Base-by-base conservation (phyloP, 257 asterid genomes). In the Galeopsis tetrahit region DNA sequence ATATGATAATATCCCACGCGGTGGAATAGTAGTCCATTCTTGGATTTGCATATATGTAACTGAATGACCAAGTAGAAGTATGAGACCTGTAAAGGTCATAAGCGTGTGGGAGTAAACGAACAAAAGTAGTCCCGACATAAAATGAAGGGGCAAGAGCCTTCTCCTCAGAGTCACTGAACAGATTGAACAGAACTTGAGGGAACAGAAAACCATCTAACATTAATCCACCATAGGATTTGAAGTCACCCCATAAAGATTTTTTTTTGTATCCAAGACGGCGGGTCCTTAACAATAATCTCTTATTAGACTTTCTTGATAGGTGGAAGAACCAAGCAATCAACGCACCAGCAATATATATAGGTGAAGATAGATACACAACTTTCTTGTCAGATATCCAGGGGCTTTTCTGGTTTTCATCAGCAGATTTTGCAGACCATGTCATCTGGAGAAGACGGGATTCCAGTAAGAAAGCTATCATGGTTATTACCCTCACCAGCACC, bases 391-490 rank as follows among this genome's bases (percentile, higher is more conserved):
- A 81, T 52, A 64, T 40, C 94, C 96, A 86, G 49, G 77, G 82
- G 75, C 40, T 70, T 63, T 75, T 81, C 69, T 69, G 81, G 76
- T 71, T 81, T 61, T 35, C 90, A 53, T 74, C 79, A 10, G 78
- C 79, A 35, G 87, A 78, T 84, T 89, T 86, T 66, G 98, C 79
- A 32, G 95, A 88, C 95, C 96, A 93, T 34, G 87, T 60, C 81
- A 87, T 73, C 69, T 93, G 98, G 72, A 93, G 90, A 53, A 90
- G 94, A 35, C 94, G 88, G 53, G 81, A 84, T 81, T 93, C 96
- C 63, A 93, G 80, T 70, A 93, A 83, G 88, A 93, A 93, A 68
- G 90, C 98, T 73, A 93, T 72, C 98, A 93, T 93, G 36, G 96
- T 89, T 68, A 91, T 87, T 57, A 90, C 87, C 78, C 97, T 84